Percentiles rank a stretch among this genome's conserved stretches.
Conservation (phyloP, 257 asterid species). For the Solanum piurae region DNA sequence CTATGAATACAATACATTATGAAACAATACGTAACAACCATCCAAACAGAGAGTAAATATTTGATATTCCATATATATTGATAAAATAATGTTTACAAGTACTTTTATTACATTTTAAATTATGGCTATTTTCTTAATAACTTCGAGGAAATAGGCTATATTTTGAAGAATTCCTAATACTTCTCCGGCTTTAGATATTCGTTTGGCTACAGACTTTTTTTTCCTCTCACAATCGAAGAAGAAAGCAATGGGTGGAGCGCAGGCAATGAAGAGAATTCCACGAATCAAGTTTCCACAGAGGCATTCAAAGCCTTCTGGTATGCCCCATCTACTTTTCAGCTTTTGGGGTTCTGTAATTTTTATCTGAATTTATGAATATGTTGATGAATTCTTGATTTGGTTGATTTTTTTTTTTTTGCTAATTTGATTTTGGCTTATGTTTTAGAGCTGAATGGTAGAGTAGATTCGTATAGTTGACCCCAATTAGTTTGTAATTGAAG, state of each 20-base stretch:
- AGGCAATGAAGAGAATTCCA: slow-evolving; percentile 79
- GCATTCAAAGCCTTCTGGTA: slow-evolving; percentile 51
- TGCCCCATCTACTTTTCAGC: background rate
- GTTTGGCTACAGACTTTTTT: background rate
- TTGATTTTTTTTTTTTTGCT: background rate
- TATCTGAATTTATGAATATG: background rate
- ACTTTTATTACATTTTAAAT: too few relatives aligned
- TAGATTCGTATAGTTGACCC: background rate
- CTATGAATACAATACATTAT: too few relatives aligned
- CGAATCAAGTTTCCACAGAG: slow-evolving; percentile 78
- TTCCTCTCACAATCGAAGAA: background rate
- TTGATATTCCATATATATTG: too few relatives aligned
- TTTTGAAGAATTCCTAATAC: background rate
- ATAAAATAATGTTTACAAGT: too few relatives aligned
- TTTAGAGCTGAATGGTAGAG: background rate
- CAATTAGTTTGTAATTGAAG: background rate
- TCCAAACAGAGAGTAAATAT: too few relatives aligned
- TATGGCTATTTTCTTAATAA: background rate
- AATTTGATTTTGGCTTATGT: background rate
- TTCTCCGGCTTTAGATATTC: background rate
- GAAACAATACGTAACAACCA: too few relatives aligned
- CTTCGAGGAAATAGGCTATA: background rate
- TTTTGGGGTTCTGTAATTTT: background rate
- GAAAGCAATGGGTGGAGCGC: slow-evolving; percentile 30
- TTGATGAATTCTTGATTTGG: background rate